Percentiles rank a stretch among this genome's conserved stretches.
Conservation (phyloP, 495 filamentous ascomycete genomes). For the Penicillium soppii region DNA sequence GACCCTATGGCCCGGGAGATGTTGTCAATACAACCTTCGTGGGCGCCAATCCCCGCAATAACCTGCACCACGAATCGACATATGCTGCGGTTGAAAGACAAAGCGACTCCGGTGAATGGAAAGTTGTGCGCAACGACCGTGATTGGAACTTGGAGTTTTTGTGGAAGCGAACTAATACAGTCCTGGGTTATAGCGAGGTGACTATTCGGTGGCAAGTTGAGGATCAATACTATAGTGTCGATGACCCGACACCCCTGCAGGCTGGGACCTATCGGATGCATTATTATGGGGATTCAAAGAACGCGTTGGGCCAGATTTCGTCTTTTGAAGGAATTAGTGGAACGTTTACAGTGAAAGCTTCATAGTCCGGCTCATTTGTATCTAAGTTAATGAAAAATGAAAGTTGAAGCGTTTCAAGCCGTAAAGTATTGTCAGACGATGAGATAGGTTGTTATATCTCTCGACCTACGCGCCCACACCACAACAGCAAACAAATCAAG, state of each 20-base stretch:
- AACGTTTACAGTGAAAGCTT: slow-evolving; percentile 53
- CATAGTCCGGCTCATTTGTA: background rate
- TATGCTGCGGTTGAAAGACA: slow-evolving; percentile 76
- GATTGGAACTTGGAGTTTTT: slow-evolving; percentile 28
- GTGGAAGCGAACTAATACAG: slow-evolving; percentile 71
- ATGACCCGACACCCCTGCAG: slow-evolving; percentile 36
- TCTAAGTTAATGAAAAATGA: background rate
- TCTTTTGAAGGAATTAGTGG: slow-evolving; percentile 75
- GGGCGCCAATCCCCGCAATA: slow-evolving; percentile 88
- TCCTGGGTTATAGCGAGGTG: slow-evolving; percentile 79
- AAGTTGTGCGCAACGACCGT: slow-evolving; percentile 48
- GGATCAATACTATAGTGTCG: slow-evolving; percentile 46
- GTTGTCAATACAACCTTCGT: slow-evolving; percentile 68
- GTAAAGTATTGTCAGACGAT: too few relatives aligned
- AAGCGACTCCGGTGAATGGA: slow-evolving; percentile 57
- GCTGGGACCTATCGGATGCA: slow-evolving; percentile 73
- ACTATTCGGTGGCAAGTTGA: slow-evolving; percentile 78
- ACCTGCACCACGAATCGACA: slow-evolving; percentile 74
- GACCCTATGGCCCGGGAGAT: slow-evolving; percentile 55
- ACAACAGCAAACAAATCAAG: background rate
- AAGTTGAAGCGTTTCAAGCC: background rate
- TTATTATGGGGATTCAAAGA: slow-evolving; percentile 86
- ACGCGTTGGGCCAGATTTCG: slow-evolving; percentile 61
- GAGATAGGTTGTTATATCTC: background rate
- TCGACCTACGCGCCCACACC: background rate